These are phyloP conservation scores for Lasiosphaeris hirsuta DNA, from an alignment of 495 filamentous ascomycete genomes.

Conservation along the genomic window DNA sequence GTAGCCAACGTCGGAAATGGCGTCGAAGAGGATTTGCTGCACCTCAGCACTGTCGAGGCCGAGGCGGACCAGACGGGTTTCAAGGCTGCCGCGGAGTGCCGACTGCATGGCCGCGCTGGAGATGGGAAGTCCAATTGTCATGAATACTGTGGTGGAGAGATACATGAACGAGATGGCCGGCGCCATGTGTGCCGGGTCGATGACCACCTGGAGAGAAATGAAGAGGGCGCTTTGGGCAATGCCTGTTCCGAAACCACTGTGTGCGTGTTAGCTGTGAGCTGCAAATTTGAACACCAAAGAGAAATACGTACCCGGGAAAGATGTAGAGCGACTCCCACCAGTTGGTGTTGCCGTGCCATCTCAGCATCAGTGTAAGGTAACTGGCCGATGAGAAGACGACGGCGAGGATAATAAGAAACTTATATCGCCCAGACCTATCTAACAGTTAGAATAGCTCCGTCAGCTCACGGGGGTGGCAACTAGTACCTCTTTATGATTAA, in stretches of 20 bases:
- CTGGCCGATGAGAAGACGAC: constrained; percentile 46
- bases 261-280: background rate
- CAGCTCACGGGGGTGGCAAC: no score
- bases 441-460: background rate
- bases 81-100: constrained; percentile 26
- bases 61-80: constrained; percentile 21
- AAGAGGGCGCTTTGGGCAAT: constrained; percentile 53
- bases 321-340: constrained; percentile 63
- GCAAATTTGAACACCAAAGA: constrained; percentile 21
- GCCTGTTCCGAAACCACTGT: constrained; percentile 51
- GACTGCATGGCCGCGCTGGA: constrained; percentile 44
- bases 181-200: constrained; percentile 50
- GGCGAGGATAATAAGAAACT: constrained; percentile 49
- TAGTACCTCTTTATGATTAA: constrained; percentile 47
- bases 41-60: constrained; percentile 23
- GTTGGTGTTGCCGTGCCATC: constrained; percentile 62
- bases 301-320: constrained; percentile 50
- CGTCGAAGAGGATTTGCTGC: constrained; percentile 34
- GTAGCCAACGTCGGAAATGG: constrained; percentile 48
- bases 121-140: constrained; percentile 50
- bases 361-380: constrained; percentile 55
- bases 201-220: constrained; percentile 52
- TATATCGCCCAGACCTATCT: constrained; percentile 57
- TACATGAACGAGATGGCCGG: constrained; percentile 55
- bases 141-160: constrained; percentile 47